A percentile compares a stretch with the other conserved stretches of the same genome.
Evolutionary conservation across 495 filamentous ascomycete genomes (phyloP).

Genomic region (Barbatosphaeria neglecta): DNA sequence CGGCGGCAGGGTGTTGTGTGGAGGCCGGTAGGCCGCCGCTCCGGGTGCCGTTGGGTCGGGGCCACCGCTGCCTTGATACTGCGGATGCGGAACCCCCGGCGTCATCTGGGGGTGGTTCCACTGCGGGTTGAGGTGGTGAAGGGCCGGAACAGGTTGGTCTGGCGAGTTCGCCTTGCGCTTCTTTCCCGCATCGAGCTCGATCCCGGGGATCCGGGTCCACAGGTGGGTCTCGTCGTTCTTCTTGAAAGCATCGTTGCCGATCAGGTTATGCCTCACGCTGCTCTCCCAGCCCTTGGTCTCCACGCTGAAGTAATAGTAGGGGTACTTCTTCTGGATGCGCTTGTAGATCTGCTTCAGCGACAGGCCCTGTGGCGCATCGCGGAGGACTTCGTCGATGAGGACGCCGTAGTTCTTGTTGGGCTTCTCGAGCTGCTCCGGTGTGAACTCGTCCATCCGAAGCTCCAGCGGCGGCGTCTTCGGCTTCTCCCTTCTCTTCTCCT

Average conservation of each 20-base stretch:
- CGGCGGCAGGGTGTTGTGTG: constrained; percentile 7
- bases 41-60: constrained; percentile 5
- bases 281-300: constrained; percentile 89
- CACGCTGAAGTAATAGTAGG: constrained; percentile 75
- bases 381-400: constrained; percentile 81
- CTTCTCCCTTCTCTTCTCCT: constrained; percentile 49
- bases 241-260: constrained; percentile 75
- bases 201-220: constrained; percentile 37
- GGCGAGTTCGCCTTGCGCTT: constrained; percentile 38
- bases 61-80: constrained; percentile 15
- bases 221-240: constrained; percentile 56
- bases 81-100: constrained; percentile 14
- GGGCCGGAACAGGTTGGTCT: constrained; percentile 17
- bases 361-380: constrained; percentile 59
- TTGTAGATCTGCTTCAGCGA: constrained; percentile 92
- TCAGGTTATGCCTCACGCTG: constrained; percentile 90
- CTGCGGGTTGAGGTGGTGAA: constrained; percentile 12
- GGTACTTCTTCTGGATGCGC: constrained; percentile 75
- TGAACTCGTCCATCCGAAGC: constrained; percentile 63
- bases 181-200: constrained; percentile 39
- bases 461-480: constrained; percentile 46
- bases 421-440: constrained; percentile 73
- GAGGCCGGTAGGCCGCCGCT: neutral
- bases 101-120: constrained; percentile 12
- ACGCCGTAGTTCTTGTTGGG: constrained; percentile 79